Conservation (phyloP, 768 basidiomycete genomes). For the Tulasnella sp. region DNA sequence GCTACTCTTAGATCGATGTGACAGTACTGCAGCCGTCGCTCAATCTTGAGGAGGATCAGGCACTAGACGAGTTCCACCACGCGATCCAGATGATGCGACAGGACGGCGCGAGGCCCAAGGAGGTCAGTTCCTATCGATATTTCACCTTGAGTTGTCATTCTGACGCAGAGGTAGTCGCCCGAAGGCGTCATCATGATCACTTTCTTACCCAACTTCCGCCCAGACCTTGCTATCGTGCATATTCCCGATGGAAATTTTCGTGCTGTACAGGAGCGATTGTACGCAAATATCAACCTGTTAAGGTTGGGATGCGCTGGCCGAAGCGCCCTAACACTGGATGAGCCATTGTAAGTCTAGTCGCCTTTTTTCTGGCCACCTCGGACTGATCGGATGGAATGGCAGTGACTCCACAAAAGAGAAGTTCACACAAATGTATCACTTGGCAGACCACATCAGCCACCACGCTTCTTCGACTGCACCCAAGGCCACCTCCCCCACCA, state of each 20-base stretch:
- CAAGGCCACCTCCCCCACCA: not conserved
- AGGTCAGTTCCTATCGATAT: constrained; percentile 29
- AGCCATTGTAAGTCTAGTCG: constrained; percentile 45
- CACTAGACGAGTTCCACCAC: constrained; percentile 48
- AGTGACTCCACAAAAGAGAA: constrained; percentile 75
- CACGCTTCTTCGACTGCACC: not conserved
- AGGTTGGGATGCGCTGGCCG: constrained; percentile 81
- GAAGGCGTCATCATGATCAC: constrained; percentile 69
- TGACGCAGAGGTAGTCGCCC: constrained; percentile 36
- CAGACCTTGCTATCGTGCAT: constrained; percentile 75
- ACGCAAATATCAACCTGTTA: constrained; percentile 70
- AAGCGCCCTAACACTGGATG: constrained; percentile 63
- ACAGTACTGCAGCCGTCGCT: constrained; percentile 43
- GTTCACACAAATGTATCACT: constrained; percentile 59
- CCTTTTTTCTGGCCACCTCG: not conserved
- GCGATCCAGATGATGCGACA: constrained; percentile 51
- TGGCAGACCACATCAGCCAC: constrained; percentile 34
- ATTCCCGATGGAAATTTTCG: constrained; percentile 63
- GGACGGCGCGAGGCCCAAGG: constrained; percentile 64
- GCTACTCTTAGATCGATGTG: constrained; percentile 41
- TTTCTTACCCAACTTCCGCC: constrained; percentile 77
- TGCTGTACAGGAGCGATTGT: constrained; percentile 53
- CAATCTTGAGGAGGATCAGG: constrained; percentile 34
- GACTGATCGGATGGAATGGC: constrained; percentile 8
- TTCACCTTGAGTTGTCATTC: not conserved